Conservation (phyloP, 441 rosid genomes). For the Capsella rubella region DNA sequence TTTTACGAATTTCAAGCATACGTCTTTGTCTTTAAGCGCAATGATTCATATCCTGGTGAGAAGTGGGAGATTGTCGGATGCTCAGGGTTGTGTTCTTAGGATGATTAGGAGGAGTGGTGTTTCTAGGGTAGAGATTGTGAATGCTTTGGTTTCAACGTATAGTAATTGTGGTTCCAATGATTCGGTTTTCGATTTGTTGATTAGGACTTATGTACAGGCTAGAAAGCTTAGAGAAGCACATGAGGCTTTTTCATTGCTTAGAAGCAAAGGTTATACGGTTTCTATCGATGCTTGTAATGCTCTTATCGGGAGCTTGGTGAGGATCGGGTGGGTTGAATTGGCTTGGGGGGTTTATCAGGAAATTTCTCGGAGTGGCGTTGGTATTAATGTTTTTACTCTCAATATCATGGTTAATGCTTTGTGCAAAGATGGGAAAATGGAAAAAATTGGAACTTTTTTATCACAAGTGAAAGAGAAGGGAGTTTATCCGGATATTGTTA, state of each 20-base stretch:
- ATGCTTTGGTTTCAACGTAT: slow-evolving; percentile 54
- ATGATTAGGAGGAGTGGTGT: slow-evolving; percentile 85
- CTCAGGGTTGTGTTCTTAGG: slow-evolving; percentile 75
- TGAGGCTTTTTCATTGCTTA: slow-evolving; percentile 60
- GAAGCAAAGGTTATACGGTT: slow-evolving; percentile 56
- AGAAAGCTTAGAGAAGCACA: slow-evolving; percentile 77
- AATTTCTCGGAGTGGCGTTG: slow-evolving; percentile 53
- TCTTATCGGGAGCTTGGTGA: slow-evolving; percentile 86
- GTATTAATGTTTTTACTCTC: slow-evolving; percentile 66
- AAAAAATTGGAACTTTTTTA: slow-evolving; percentile 54
- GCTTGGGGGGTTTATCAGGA: slow-evolving; percentile 75
- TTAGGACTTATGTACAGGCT: slow-evolving; percentile 81
- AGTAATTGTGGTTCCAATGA: slow-evolving; percentile 46
- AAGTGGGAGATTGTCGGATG: slow-evolving; percentile 69
- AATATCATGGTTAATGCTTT: slow-evolving; percentile 90
- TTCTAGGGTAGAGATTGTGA: slow-evolving; percentile 60
- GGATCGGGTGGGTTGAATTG: slow-evolving; percentile 74
- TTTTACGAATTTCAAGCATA: slow-evolving; percentile 60
- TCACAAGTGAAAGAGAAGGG: slow-evolving; percentile 63
- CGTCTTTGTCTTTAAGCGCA: slow-evolving; percentile 65
- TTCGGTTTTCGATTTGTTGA: slow-evolving; percentile 73
- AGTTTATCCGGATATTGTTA: slow-evolving; percentile 67
- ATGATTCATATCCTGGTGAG: slow-evolving; percentile 70
- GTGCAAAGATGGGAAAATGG: slow-evolving; percentile 74
- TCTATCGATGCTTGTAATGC: slow-evolving; percentile 79